A percentile compares a stretch with the other conserved stretches of the same genome.
These are phyloP conservation scores for Zasmidium angulare DNA, from an alignment of 2,329 filamentous ascomycete species.

Conservation along the genomic window DNA sequence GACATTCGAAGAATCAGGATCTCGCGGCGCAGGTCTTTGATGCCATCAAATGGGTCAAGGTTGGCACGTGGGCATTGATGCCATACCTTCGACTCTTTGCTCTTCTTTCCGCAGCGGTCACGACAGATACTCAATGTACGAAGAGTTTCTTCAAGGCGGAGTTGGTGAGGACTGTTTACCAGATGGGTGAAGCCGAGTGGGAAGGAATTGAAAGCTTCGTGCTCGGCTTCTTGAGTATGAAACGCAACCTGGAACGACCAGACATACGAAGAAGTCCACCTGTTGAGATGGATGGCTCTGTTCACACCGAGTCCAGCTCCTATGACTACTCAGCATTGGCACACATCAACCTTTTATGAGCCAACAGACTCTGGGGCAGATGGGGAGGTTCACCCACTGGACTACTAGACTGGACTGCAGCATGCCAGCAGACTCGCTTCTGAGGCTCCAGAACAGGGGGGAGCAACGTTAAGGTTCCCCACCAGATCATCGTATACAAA, in stretches of 20 bases:
- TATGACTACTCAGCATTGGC: neutral
- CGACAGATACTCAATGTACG: neutral
- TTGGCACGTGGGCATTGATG: neutral
- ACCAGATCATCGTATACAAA: no score
- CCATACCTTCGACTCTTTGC: conserved; percentile 2
- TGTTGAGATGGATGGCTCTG: neutral
- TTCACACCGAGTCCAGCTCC: neutral
- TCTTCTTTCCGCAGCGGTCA: neutral
- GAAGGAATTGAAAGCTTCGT: neutral
- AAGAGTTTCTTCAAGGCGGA: conserved; percentile 10
- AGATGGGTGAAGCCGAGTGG: conserved; percentile 1
- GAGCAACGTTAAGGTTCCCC: no score
- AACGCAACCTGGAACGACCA: neutral
- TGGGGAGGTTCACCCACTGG: neutral
- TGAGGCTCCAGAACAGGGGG: no score
- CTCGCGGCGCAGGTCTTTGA: neutral
- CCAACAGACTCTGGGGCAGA: neutral
- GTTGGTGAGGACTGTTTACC: conserved; percentile 3
- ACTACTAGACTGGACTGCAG: no score
- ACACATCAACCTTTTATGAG: neutral
- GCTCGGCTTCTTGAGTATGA: conserved; percentile 2
- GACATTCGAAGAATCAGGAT: neutral
- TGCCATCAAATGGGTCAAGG: conserved; percentile 3
- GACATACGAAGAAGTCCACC: neutral
- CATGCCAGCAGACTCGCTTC: no score